These are phyloP conservation scores for Pistacia vera DNA, from an alignment of 345 rosid species.

Conservation along the genomic window DNA sequence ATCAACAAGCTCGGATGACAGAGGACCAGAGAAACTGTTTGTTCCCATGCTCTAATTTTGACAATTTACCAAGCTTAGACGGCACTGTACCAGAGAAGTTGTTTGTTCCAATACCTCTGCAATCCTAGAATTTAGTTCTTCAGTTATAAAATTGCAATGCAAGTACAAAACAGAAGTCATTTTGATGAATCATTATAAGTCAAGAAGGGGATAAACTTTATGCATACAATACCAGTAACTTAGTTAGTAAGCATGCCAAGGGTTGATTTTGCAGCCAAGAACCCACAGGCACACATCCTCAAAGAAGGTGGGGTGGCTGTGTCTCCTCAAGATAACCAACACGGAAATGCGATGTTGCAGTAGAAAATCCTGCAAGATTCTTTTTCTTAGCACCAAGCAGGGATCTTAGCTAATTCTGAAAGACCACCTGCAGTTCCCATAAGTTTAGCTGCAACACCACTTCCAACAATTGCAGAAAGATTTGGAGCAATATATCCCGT, in stretches of 20 bases:
- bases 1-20: no score
- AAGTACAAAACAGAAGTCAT: no score
- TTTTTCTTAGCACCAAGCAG: conserved; percentile 96
- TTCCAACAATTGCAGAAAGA: conserved; percentile 89
- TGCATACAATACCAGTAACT: no score
- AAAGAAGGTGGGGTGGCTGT: conserved; percentile 82
- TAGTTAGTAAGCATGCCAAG: not conserved
- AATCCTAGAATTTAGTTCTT: no score
- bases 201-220: no score
- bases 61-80: no score
- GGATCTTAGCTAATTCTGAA: conserved; percentile 85
- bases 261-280: conserved; percentile 85
- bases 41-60: no score
- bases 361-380: conserved; percentile 92
- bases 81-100: no score
- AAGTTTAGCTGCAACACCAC: conserved; percentile 96
- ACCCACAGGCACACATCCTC: conserved; percentile 77
- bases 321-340: conserved; percentile 91
- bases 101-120: no score
- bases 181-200: no score
- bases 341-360: conserved; percentile 79
- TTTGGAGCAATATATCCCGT: conserved; percentile 94
- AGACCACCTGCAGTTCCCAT: conserved; percentile 99
- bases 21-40: no score
- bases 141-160: no score